Conservation (phyloP, 345 rosid species). For the Xanthoceras sorbifolium region DNA sequence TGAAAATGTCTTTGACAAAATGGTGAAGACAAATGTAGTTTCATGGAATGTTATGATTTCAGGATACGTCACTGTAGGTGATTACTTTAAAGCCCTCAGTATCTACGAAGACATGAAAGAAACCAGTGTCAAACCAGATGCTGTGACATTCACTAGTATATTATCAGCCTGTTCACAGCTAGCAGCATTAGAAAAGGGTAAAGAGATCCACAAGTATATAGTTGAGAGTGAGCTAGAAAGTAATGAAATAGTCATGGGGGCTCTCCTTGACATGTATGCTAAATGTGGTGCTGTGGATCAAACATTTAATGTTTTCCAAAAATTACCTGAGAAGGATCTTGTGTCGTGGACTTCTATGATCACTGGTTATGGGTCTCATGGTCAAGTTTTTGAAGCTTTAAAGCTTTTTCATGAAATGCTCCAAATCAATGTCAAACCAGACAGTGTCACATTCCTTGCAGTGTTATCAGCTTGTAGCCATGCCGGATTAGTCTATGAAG, state of each 20-base stretch:
- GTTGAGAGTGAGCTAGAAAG: conserved; percentile 32
- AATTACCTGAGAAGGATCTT: conserved; percentile 53
- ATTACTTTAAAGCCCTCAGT: conserved; percentile 53
- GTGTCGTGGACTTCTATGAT: conserved; percentile 80
- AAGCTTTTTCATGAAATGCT: conserved; percentile 57
- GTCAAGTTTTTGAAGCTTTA: conserved; percentile 57
- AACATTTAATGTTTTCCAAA: conserved; percentile 45
- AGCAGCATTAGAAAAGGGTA: conserved; percentile 68
- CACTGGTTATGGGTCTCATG: conserved; percentile 70
- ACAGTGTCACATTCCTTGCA: conserved; percentile 61
- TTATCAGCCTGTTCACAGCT: conserved; percentile 71
- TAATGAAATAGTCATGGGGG: conserved; percentile 61
- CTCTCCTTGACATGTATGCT: conserved; percentile 81
- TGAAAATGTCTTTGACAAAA: conserved; percentile 46
- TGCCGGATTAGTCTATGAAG: conserved; percentile 64
- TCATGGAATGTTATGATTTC: conserved; percentile 75
- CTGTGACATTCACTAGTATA: conserved; percentile 53
- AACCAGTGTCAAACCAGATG: conserved; percentile 56
- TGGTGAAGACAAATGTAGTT: conserved; percentile 30
- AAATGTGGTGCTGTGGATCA: conserved; percentile 81
- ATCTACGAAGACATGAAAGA: conserved; percentile 45
- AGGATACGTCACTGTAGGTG: conserved; percentile 50
- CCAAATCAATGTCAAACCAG: conserved; percentile 49
- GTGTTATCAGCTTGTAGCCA: conserved; percentile 76
- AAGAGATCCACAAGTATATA: conserved; percentile 52